Conservation (phyloP, 2,329 filamentous ascomycete species). For the Gremmenia infestans region DNA sequence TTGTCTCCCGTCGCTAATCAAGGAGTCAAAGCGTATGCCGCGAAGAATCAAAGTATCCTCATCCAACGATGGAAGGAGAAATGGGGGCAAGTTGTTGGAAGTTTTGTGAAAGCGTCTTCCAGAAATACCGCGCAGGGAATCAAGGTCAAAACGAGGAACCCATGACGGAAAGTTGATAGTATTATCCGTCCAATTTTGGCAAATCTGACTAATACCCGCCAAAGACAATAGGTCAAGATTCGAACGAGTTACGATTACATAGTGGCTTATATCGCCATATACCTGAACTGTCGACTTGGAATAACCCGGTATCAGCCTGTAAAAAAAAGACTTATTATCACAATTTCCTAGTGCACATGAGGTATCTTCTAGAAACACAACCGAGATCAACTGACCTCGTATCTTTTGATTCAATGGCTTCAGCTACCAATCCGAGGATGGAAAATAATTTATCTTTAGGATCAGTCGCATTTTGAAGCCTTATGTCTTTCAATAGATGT, state of each 20-base stretch:
- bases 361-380: too few relatives aligned
- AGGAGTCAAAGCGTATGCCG: not conserved
- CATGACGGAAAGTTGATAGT: not conserved
- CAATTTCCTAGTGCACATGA: too few relatives aligned
- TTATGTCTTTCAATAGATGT: not conserved
- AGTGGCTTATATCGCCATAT: not conserved
- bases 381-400: not conserved
- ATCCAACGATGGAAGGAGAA: not conserved
- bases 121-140: not conserved
- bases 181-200: not conserved
- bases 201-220: not conserved
- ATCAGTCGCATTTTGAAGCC: not conserved
- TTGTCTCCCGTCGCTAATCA: not conserved
- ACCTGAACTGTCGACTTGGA: not conserved
- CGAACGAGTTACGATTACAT: not conserved
- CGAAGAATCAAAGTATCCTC: not conserved
- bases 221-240: not conserved
- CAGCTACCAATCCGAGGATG: not conserved
- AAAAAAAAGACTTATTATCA: not conserved
- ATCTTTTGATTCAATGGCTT: not conserved
- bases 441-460: not conserved
- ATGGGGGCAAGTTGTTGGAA: not conserved
- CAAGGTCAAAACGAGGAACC: not conserved
- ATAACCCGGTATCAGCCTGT: not conserved
- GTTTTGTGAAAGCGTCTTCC: not conserved